These are phyloP conservation scores for Diaporthe batatas DNA, from an alignment of 2,329 filamentous ascomycete species.

Conservation along the genomic window DNA sequence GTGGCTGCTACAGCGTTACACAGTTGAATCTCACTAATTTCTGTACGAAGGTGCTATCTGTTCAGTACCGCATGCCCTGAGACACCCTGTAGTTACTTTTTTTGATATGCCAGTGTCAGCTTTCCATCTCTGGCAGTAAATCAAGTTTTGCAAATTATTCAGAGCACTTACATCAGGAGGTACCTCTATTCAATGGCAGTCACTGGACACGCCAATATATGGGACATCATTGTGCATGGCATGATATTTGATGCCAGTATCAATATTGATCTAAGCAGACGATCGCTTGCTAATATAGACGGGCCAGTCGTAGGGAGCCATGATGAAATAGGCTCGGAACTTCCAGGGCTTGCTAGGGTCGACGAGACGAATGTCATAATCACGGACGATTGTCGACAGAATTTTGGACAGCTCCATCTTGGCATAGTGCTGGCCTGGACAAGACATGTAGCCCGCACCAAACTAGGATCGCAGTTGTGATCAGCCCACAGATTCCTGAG, in stretches of 20 bases:
- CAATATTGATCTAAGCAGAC: neutral
- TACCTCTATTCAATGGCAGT: too few species aligned
- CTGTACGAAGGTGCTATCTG: too few species aligned
- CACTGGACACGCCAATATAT: too few species aligned
- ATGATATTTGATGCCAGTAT: too few species aligned
- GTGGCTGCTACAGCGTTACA: neutral
- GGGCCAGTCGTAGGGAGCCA: conserved; percentile 42
- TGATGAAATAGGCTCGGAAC: conserved; percentile 43
- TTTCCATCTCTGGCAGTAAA: too few species aligned
- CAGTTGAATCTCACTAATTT: too few species aligned
- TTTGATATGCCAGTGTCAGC: too few species aligned
- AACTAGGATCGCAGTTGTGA: conserved; percentile 19
- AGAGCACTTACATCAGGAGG: too few species aligned
- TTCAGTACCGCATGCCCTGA: too few species aligned
- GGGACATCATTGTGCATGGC: too few species aligned
- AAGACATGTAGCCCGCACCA: conserved; percentile 42
- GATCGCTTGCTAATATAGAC: conserved; percentile 40
- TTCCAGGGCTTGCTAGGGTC: conserved; percentile 41
- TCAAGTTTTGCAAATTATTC: too few species aligned
- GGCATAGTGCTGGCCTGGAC: conserved; percentile 43
- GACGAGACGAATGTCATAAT: conserved; percentile 43
- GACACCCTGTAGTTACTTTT: too few species aligned
- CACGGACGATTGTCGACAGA: conserved; percentile 41
- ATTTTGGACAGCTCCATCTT: conserved; percentile 44
- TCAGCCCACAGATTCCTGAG: neutral